Evolutionary conservation across 176 grass and related monocot genomes (phyloP).

Genomic region (Triticum turgidum): DNA sequence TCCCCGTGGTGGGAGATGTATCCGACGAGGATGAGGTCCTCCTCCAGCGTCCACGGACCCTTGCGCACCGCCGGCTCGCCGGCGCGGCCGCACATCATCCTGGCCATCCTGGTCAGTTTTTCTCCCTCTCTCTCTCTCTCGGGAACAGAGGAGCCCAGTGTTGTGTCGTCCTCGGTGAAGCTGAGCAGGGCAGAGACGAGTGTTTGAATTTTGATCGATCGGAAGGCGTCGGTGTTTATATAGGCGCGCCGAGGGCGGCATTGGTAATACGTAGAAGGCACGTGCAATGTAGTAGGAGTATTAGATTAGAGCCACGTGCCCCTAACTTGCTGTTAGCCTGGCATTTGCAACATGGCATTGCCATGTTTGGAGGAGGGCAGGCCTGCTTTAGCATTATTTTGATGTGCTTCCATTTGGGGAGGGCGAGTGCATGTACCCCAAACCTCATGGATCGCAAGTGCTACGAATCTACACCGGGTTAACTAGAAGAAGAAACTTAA

Average conservation of each 20-base stretch:
- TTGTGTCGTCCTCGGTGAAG: neutral
- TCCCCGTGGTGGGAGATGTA: slow-evolving; percentile 57
- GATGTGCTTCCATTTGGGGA: slow-evolving; percentile 28
- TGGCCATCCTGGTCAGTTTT: neutral
- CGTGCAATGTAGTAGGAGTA: neutral
- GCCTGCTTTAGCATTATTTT: slow-evolving; percentile 13
- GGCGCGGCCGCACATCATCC: slow-evolving; percentile 4
- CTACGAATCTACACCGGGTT: neutral
- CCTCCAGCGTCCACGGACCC: slow-evolving; percentile 65
- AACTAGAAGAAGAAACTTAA: neutral
- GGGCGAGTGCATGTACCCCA: neutral
- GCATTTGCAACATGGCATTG: neutral
- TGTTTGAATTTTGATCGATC: neutral
- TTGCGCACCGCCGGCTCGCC: slow-evolving; percentile 49
- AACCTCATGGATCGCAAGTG: too few relatives aligned
- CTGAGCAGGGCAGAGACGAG: slow-evolving; percentile 3
- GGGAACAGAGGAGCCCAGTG: neutral
- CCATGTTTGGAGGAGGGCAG: neutral
- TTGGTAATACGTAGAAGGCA: neutral
- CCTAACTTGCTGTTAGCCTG: neutral
- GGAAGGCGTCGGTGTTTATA: slow-evolving; percentile 27
- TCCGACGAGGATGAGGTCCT: slow-evolving; percentile 56
- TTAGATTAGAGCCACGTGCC: slow-evolving; percentile 1
- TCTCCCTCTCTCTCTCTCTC: neutral
- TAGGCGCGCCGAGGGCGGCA: neutral